A percentile compares a stretch with the other conserved stretches of the same genome.
Conservation (phyloP, 2,329 filamentous ascomycete species). For the Gnomoniopsis sp. region DNA sequence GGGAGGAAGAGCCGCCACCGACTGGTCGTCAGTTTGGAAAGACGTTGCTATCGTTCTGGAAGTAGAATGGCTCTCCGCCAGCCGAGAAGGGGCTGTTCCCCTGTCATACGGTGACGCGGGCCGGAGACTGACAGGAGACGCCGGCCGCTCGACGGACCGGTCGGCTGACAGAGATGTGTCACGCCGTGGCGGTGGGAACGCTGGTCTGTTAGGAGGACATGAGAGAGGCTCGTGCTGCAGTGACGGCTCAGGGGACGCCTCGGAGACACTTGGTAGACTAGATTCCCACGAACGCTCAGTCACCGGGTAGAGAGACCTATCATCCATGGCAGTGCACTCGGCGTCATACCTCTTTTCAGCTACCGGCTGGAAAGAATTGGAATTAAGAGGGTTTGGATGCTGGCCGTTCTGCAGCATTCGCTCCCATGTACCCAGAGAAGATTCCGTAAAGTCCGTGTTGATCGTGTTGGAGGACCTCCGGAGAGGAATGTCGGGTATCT, state of each 20-base stretch:
- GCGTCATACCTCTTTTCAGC: slow-evolving; percentile 12
- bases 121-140: neutral
- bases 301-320: neutral
- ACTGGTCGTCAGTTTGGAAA: slow-evolving; percentile 12
- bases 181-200: neutral
- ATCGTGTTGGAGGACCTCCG: slow-evolving; percentile 9
- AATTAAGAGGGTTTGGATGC: neutral
- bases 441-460: neutral
- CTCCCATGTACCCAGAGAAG: slow-evolving; percentile 7
- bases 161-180: neutral
- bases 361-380: slow-evolving; percentile 3
- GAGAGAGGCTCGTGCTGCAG: neutral
- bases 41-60: slow-evolving; percentile 19
- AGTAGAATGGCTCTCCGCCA: slow-evolving; percentile 1
- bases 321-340: neutral
- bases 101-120: neutral
- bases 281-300: slow-evolving; percentile 9
- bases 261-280: slow-evolving; percentile 12
- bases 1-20: slow-evolving; percentile 15
- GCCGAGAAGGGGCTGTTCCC: neutral
- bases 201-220: neutral
- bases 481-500: slow-evolving; percentile 17
- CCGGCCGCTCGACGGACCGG: neutral
- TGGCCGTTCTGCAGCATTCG: slow-evolving; percentile 1
- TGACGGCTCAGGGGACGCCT: slow-evolving; percentile 2